Percentiles rank a stretch among this genome's conserved stretches.
These are phyloP conservation scores for Rhodotorula sp. DNA, from an alignment of 1,284 basidiomycete species.

Conservation along the genomic window DNA sequence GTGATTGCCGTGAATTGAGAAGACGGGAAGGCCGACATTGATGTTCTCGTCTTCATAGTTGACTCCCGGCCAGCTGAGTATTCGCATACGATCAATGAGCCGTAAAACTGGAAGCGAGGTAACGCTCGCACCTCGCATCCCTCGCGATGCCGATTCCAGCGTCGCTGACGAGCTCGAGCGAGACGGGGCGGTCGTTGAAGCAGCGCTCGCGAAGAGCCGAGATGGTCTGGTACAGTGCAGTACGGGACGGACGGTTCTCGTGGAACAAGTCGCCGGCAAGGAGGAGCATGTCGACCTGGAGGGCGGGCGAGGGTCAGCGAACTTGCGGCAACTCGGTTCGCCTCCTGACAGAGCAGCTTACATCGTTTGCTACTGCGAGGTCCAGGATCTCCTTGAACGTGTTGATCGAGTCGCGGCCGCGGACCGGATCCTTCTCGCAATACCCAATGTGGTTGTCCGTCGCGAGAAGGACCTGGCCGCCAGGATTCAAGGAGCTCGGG, in stretches of 20 bases:
- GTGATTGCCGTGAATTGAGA: slow-evolving; percentile 99
- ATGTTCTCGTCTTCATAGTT: slow-evolving; percentile 98
- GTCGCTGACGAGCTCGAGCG: slow-evolving; percentile 87
- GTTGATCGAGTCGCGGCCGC: slow-evolving; percentile 92
- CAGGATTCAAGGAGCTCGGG: no score
- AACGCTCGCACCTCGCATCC: slow-evolving; percentile 70
- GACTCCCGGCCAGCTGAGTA: slow-evolving; percentile 80
- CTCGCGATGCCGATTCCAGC: slow-evolving; percentile 74
- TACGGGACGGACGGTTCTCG: slow-evolving; percentile 91
- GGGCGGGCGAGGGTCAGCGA: slow-evolving; percentile 7
- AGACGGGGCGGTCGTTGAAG: slow-evolving; percentile 79
- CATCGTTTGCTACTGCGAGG: slow-evolving; percentile 82
- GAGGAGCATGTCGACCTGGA: slow-evolving; percentile 87
- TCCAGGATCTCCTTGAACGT: slow-evolving; percentile 93
- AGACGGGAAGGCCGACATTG: slow-evolving; percentile 91
- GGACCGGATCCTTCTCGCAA: slow-evolving; percentile 88
- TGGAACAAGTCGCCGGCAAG: slow-evolving; percentile 96
- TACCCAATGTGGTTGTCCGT: slow-evolving; percentile 84
- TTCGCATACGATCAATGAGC: background rate
- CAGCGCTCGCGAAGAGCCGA: slow-evolving; percentile 89
- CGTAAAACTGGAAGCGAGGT: background rate
- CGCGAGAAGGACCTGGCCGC: slow-evolving; percentile 39
- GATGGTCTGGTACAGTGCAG: slow-evolving; percentile 83
- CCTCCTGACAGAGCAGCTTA: slow-evolving; percentile 51
- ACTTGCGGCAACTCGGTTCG: slow-evolving; percentile 11